phyloP scores from a whole-genome alignment of 1,139 yeast species.

The Kluyveromyces marxianus region DNA sequence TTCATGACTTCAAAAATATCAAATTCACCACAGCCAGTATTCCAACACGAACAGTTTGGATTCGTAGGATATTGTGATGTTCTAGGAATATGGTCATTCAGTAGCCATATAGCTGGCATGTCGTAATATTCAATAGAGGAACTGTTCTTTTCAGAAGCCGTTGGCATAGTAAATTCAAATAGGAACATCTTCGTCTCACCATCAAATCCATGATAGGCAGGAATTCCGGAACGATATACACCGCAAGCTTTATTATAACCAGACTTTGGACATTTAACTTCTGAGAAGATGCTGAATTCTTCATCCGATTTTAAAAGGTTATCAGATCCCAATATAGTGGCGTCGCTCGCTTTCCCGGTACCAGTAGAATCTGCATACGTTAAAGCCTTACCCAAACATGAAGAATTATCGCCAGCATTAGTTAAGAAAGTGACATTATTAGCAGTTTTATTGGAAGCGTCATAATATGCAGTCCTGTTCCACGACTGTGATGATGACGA shows the following conservation, averaged over 20 bases:
- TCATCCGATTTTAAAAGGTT: constrained; percentile 46
- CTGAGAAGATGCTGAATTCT: constrained; percentile 58
- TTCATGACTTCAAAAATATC: constrained; percentile 67
- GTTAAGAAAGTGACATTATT: constrained; percentile 62
- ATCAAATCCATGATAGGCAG: constrained; percentile 88
- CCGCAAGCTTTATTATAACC: constrained; percentile 50
- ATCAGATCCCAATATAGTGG: constrained; percentile 46
- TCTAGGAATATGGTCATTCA: constrained; percentile 73
- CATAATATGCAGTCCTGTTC: constrained; percentile 41
- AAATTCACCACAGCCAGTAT: constrained; percentile 73
- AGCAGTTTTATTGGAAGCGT: constrained; percentile 34
- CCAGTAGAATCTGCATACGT: constrained; percentile 45
- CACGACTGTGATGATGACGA: constrained; percentile 33
- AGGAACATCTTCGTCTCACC: constrained; percentile 75
- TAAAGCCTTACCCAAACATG: constrained; percentile 61
- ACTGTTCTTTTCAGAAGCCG: constrained; percentile 33
- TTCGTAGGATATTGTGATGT: constrained; percentile 64
- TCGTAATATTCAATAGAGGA: constrained; percentile 37
- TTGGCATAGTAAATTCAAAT: constrained; percentile 89
- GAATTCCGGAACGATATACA: constrained; percentile 67
- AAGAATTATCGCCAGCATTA: constrained; percentile 40
- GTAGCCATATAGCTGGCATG: constrained; percentile 71
- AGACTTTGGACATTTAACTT: constrained; percentile 43
- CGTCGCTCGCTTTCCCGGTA: constrained; percentile 33
- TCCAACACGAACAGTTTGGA: constrained; percentile 66